Conservation (phyloP, 176 grass and related monocot species). For the Rhynchospora pubera region DNA sequence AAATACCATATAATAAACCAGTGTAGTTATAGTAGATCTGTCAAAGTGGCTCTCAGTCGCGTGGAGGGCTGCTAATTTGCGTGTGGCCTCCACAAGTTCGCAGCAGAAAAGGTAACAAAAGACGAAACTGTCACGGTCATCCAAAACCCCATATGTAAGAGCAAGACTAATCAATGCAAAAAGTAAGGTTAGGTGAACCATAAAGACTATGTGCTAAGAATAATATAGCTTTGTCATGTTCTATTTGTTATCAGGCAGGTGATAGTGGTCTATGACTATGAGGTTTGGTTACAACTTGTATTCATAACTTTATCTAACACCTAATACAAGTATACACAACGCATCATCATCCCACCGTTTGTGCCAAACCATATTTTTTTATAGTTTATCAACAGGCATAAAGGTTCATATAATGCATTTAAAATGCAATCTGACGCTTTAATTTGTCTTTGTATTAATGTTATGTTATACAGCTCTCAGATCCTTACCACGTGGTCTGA, state of each 20-base stretch:
- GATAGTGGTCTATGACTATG: background rate
- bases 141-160: background rate
- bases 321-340: too few relatives aligned
- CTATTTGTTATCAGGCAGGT: background rate
- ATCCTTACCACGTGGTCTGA: background rate
- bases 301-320: too few relatives aligned
- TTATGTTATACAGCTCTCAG: background rate
- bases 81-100: constrained; percentile 2
- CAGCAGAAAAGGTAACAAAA: background rate
- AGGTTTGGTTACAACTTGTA: background rate
- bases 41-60: background rate
- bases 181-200: background rate
- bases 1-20: background rate
- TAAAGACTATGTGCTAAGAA: background rate
- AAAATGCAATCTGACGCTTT: background rate
- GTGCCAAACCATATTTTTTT: background rate
- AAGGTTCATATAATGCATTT: background rate
- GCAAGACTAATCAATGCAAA: background rate
- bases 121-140: constrained; percentile 5
- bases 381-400: background rate
- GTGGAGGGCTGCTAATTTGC: constrained; percentile 8
- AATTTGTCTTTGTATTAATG: background rate
- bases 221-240: background rate
- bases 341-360: background rate
- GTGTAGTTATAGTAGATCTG: background rate